Conservation (phyloP, 2,329 filamentous ascomycete genomes). For the Aspergillus nomiae region DNA sequence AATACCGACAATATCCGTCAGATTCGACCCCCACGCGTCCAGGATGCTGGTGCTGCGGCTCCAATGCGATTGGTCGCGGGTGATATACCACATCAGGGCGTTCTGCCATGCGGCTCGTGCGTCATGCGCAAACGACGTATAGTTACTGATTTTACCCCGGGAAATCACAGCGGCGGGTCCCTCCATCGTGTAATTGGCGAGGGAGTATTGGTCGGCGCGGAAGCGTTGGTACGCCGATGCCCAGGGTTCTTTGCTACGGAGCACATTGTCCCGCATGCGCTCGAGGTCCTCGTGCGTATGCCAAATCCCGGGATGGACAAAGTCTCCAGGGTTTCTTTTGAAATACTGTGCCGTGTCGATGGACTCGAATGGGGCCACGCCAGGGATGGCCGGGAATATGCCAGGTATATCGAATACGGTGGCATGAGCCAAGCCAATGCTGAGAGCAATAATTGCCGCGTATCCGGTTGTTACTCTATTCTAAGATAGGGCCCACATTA, state of each 20-base stretch:
- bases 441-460: not conserved
- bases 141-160: constrained; percentile 39
- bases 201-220: constrained; percentile 29
- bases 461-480: not conserved
- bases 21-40: constrained; percentile 28
- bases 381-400: not conserved
- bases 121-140: constrained; percentile 40
- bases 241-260: constrained; percentile 24
- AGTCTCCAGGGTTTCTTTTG: constrained; percentile 8
- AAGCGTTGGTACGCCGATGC: constrained; percentile 36
- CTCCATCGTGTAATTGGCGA: constrained; percentile 18
- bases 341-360: constrained; percentile 13
- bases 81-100: constrained; percentile 49
- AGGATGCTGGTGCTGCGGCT: constrained; percentile 38
- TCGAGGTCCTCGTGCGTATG: constrained; percentile 28
- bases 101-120: constrained; percentile 45
- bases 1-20: constrained; percentile 19
- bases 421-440: not conserved
- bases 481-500: not conserved
- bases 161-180: constrained; percentile 1
- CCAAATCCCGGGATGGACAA: constrained; percentile 27
- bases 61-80: constrained; percentile 39
- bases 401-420: not conserved
- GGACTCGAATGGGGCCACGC: not conserved
- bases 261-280: constrained; percentile 19